These are phyloP conservation scores for Angophora floribunda DNA, from an alignment of 345 rosid genomes.

Conservation along the genomic window DNA sequence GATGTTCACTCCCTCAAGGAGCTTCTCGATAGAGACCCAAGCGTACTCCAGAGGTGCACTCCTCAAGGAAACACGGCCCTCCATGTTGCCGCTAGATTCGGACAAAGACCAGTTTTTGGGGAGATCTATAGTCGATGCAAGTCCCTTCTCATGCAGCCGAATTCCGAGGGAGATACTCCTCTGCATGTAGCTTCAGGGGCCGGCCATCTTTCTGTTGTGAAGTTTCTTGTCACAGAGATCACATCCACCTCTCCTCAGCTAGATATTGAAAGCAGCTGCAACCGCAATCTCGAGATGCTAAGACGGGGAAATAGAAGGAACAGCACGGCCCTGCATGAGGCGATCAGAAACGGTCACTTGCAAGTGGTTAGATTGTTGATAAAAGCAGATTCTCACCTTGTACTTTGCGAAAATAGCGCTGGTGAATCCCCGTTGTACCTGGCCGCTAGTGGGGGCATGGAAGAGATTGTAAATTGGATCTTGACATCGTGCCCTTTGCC, in stretches of 20 bases:
- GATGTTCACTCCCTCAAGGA: neutral
- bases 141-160: neutral
- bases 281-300: neutral
- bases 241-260: neutral
- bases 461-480: neutral
- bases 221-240: neutral
- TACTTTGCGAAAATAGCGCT: neutral
- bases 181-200: neutral
- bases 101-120: neutral
- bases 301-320: neutral
- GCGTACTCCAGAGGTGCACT: neutral
- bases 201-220: neutral
- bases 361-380: neutral
- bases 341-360: neutral
- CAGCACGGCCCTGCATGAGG: neutral
- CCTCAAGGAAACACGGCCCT: neutral
- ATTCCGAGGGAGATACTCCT: neutral
- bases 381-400: neutral
- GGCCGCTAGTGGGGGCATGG: neutral
- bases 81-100: neutral
- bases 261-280: neutral
- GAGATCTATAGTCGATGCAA: neutral
- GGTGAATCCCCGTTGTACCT: neutral
- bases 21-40: neutral
- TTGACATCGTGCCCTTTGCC: neutral